A percentile compares a stretch with the other conserved stretches of the same genome.
phyloP scores from a whole-genome alignment of 1,284 basidiomycete species.

The Hymenochaete sp. region DNA sequence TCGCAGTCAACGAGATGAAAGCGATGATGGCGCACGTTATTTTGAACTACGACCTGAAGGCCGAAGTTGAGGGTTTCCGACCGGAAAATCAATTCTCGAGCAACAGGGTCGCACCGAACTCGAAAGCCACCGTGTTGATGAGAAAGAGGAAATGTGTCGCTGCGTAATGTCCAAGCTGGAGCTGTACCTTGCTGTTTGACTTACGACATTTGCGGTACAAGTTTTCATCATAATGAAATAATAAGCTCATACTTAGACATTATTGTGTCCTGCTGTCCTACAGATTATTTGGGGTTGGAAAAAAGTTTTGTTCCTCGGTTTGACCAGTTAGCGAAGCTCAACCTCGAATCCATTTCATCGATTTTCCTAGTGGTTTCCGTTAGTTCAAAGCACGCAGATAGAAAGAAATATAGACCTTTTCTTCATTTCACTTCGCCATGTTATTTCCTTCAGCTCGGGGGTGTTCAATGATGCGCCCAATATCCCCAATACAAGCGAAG shows the following conservation, averaged over 20 bases:
- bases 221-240: no score
- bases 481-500: conserved; percentile 59
- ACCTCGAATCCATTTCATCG: conserved; percentile 71
- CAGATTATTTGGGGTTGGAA: no score
- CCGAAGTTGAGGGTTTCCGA: conserved; percentile 27
- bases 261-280: no score
- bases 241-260: no score
- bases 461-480: conserved; percentile 63
- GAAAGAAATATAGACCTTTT: conserved; percentile 43
- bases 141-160: no score
- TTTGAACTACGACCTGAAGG: conserved; percentile 38
- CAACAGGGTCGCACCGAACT: conserved; percentile 15
- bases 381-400: not conserved
- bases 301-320: conserved; percentile 43
- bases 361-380: conserved; percentile 42
- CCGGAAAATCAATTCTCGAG: conserved; percentile 20
- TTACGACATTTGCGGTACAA: no score
- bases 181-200: no score
- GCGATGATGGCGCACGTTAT: conserved; percentile 36
- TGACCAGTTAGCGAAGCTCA: conserved; percentile 62
- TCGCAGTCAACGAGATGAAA: conserved; percentile 39
- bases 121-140: conserved; percentile 19
- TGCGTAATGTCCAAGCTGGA: no score
- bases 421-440: conserved; percentile 86
- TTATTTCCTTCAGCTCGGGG: conserved; percentile 67